phyloP scores from a whole-genome alignment of 2,329 filamentous ascomycete genomes.

The Scedosporium dehoogii region DNA sequence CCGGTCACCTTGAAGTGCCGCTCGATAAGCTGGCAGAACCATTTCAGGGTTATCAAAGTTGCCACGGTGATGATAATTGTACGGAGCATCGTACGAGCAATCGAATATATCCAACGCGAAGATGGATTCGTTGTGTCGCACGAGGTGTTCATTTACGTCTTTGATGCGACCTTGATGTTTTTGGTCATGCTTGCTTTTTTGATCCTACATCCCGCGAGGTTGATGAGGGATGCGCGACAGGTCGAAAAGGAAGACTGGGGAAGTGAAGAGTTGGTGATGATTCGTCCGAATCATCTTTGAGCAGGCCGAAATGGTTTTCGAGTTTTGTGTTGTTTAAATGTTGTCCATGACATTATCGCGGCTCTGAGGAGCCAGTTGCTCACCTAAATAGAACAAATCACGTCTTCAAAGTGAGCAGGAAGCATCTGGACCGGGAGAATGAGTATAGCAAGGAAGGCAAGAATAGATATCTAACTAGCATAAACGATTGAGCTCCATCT shows the following conservation, averaged over 20 bases:
- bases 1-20: constrained; percentile 11
- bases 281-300: neutral
- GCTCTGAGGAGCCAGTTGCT: too few species aligned
- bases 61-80: constrained; percentile 26
- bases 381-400: too few species aligned
- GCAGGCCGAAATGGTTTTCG: too few species aligned
- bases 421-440: too few species aligned
- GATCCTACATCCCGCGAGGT: neutral
- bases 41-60: constrained; percentile 16
- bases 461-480: too few species aligned
- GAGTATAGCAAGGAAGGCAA: too few species aligned
- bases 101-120: constrained; percentile 29
- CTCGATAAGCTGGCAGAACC: constrained; percentile 21
- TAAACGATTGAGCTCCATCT: too few species aligned
- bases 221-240: neutral
- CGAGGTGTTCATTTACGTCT: constrained; percentile 26
- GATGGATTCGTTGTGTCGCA: constrained; percentile 22
- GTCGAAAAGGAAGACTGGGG: neutral
- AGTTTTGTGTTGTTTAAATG: neutral
- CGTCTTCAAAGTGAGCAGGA: too few species aligned
- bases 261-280: neutral
- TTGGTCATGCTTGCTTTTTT: constrained; percentile 1
- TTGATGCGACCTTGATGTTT: constrained; percentile 26
- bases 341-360: too few species aligned
- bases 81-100: constrained; percentile 29